phyloP scores from a whole-genome alignment of 106 monocot species.

The Dendrobium huoshanense region DNA sequence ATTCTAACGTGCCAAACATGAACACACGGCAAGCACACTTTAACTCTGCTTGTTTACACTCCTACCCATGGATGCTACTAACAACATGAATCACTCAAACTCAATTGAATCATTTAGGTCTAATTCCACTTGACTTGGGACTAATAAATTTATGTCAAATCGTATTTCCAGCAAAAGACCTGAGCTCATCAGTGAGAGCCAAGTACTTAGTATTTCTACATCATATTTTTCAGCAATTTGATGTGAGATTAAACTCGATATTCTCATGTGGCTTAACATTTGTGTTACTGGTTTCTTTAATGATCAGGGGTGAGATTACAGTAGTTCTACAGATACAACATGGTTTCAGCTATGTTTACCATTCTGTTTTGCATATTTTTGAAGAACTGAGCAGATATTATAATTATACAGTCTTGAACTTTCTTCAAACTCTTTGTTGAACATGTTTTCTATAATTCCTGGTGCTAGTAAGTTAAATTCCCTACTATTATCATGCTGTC shows the following conservation, averaged over 20 bases:
- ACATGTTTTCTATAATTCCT: neutral
- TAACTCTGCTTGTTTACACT: no score
- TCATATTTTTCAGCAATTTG: neutral
- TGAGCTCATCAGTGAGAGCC: neutral
- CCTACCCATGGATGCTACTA: no score
- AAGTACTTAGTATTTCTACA: neutral
- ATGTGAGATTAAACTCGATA: neutral
- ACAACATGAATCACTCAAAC: no score
- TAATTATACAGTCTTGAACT: neutral
- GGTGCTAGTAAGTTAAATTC: neutral
- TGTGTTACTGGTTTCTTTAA: neutral
- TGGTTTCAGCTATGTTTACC: neutral
- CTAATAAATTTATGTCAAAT: no score
- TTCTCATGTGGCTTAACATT: neutral
- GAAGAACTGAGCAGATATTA: neutral
- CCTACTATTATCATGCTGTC: neutral
- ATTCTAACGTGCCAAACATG: no score
- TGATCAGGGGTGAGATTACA: neutral
- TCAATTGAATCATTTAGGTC: no score
- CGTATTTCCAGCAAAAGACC: no score
- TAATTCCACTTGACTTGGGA: no score
- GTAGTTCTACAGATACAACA: neutral
- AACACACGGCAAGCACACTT: no score
- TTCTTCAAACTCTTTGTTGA: neutral
- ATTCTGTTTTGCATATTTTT: neutral